Evolutionary conservation across 2,329 filamentous ascomycete genomes (phyloP), one percentile per base, ranked within the genome.

Genomic region (Sclerotinia trifoliorum): DNA sequence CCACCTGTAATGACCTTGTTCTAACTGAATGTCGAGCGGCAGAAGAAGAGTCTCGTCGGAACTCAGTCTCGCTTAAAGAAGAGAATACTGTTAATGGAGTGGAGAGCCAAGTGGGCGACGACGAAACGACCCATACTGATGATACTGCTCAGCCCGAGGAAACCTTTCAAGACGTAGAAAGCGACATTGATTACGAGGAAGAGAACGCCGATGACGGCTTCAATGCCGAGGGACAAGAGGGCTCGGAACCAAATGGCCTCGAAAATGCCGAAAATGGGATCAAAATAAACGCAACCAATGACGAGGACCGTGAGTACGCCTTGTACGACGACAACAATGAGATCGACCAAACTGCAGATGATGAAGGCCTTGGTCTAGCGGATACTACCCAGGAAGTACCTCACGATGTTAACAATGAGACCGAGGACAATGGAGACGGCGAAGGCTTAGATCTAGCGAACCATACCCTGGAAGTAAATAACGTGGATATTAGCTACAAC

Each of bases 331-430:
- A 67, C 5, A 69, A 74, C 17, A 78, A 80, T 51, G 80, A 82
- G 61, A 79, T 79, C 35, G 79, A 78, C 58, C 80, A 69, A 65
- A 46, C 39, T 58, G 54, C 35, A 68, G 35, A 44, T 19, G 46
- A 55, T 21, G 55, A 60, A 24, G 56, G 61, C 10, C 51, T 29
- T 26, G 49, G 51, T 6, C 56, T 56, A 58, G 42, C 49, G 51
- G 42, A 65, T 32, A 10, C 44, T 24, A 26, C 3, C 21, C 24
- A 24, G 24, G 26, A 61, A 39, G 13, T 15, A 63, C 35, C 60
- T 60, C n/a, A 26, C 55, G 58, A 70, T 52, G 63, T 60, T 6
- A 69, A 74, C 17, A 78, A 80, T 51, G 80, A 81, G 61, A 79
- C 79, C 35, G 79, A 78, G 54, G 79, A 70, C 29, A 49, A 69